Evolutionary conservation across 345 rosid genomes (phyloP).

Genomic region (Dipteronia dyeriana): DNA sequence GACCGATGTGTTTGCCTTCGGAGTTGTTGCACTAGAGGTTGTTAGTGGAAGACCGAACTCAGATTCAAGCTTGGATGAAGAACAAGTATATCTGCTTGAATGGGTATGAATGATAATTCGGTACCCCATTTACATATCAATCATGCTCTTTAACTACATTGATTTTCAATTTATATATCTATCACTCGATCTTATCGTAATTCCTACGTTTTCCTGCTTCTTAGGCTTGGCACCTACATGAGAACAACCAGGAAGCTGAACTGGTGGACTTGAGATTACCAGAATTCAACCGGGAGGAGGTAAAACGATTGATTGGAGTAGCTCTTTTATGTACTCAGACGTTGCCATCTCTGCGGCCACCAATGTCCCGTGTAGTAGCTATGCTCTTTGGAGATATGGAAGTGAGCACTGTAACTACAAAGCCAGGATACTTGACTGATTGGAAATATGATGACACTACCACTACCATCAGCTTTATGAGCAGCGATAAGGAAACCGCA

Average conservation of each 20-base stretch:
- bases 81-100: conserved; percentile 29
- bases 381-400: conserved; percentile 76
- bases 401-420: conserved; percentile 35
- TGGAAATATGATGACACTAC: conserved; percentile 52
- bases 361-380: conserved; percentile 65
- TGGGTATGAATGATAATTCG: conserved; percentile 38
- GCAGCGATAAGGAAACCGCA: conserved; percentile 24
- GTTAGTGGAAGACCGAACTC: conserved; percentile 32
- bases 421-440: conserved; percentile 42
- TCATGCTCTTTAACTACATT: neutral
- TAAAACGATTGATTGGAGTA: conserved; percentile 47
- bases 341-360: conserved; percentile 52
- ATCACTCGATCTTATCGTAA: neutral
- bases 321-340: conserved; percentile 69
- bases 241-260: conserved; percentile 39
- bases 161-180: neutral
- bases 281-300: conserved; percentile 46
- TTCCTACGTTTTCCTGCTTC: neutral
- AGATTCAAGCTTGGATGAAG: conserved; percentile 45
- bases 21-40: conserved; percentile 12
- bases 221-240: conserved; percentile 26
- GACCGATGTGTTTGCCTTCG: conserved; percentile 36
- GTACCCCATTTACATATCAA: neutral
- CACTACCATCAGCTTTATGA: conserved; percentile 28
- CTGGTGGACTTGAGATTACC: conserved; percentile 42